Evolutionary conservation across 345 rosid genomes (phyloP), one percentile per base, ranked within the genome.

Genomic region (Eucalyptus melliodora): DNA sequence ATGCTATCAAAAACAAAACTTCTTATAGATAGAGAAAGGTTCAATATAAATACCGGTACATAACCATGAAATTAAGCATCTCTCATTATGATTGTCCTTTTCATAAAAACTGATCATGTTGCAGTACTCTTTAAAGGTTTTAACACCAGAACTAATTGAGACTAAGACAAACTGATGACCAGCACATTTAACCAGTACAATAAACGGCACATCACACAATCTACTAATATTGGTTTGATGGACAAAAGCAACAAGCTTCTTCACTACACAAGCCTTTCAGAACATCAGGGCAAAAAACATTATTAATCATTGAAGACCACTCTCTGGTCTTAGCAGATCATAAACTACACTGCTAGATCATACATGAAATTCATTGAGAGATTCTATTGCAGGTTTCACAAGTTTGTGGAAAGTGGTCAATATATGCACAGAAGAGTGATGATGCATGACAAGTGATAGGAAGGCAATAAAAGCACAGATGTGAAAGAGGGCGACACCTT

Each of bases 401-500:
- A 65, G 34, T 13, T 62, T 62, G 8, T 27, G 69, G 34, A 62
- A 62, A 62, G 37, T 65, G 4, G 9, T 65, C 7, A 65, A 65
- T 65, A 14, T 14, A 65, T 30, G 37, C 72, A 65, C 4, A 7
- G 37, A 65, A 65, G 72, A 65, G 72, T 30, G 72, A n/a, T 62
- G 69, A 65, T 65, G 72, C 72, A 65, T 30, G 72, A 17, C 72
- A 14, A 62, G 72, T 30, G 31, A 62, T 65, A 62, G 72, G 72
- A 30, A 30, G 34, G 72, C 72, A 62, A 62, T 30, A 30, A 62
- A 62, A 13, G 72, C 72, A 14, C 4, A 30, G 37, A 62, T 30
- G 34, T 7, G 72, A 27, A 62, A 62, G 72, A 62, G 59, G 87
- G 56, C n/a, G 9, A 50, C 89, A 96, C 97, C 96, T 90, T 90